These are phyloP conservation scores for Chaetomium olivaceum DNA, from an alignment of 2,329 filamentous ascomycete species.

Conservation along the genomic window DNA sequence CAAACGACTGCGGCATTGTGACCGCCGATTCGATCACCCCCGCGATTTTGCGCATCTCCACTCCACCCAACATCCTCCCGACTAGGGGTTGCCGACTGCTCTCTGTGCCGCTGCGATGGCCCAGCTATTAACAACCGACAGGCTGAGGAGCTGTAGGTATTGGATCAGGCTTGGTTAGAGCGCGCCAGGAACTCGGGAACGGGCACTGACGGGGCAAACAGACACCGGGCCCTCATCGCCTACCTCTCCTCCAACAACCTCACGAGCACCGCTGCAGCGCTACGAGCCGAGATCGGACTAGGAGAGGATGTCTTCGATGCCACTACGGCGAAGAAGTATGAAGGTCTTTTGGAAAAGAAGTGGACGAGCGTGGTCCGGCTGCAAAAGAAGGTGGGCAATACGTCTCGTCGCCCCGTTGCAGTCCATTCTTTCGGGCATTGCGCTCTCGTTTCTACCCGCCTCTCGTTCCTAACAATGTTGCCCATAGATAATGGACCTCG, in stretches of 20 bases:
- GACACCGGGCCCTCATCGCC: slow-evolving; percentile 91
- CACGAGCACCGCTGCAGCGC: slow-evolving; percentile 64
- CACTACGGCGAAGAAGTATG: slow-evolving; percentile 87
- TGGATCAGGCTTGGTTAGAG: slow-evolving; percentile 3
- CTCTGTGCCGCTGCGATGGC: slow-evolving; percentile 57
- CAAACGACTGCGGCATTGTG: slow-evolving; percentile 8
- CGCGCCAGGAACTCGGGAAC: neutral
- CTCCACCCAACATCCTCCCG: slow-evolving; percentile 13
- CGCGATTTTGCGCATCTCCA: slow-evolving; percentile 19
- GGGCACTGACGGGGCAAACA: slow-evolving; percentile 42
- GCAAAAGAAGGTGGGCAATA: slow-evolving; percentile 77
- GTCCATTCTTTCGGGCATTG: neutral
- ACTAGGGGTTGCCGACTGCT: slow-evolving; percentile 14
- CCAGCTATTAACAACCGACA: slow-evolving; percentile 75
- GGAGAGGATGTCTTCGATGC: slow-evolving; percentile 72
- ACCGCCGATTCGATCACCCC: slow-evolving; percentile 23
- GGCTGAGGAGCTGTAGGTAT: slow-evolving; percentile 81
- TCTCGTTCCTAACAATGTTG: slow-evolving; percentile 21
- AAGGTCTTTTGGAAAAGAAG: slow-evolving; percentile 93
- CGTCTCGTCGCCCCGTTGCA: neutral
- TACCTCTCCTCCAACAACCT: slow-evolving; percentile 78
- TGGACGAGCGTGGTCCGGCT: slow-evolving; percentile 94
- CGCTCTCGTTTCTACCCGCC: neutral
- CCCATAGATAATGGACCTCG: slow-evolving; percentile 84
- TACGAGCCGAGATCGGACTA: slow-evolving; percentile 76